A percentile compares a stretch with the other conserved stretches of the same genome.
Evolutionary conservation across 306 rosid species (phyloP).

Genomic region (Potentilla sterilis): DNA sequence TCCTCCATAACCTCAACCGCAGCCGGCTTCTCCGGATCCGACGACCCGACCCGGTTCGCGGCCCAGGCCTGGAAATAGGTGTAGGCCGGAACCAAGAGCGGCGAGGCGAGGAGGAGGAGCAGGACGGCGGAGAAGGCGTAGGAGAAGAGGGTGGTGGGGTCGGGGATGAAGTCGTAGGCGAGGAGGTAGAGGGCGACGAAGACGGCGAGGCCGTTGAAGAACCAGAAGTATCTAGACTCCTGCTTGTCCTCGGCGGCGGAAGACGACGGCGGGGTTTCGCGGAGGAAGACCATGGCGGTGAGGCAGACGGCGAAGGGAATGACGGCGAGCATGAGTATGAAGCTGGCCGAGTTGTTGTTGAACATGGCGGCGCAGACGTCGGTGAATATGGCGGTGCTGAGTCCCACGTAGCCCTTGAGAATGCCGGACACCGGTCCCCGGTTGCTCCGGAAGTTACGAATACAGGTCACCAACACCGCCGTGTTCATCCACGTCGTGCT

Average conservation of each 20-base stretch:
- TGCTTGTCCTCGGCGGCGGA: conserved; percentile 37
- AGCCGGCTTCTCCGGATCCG: conserved; percentile 40
- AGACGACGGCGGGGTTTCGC: conserved; percentile 44
- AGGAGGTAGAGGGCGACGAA: conserved; percentile 60
- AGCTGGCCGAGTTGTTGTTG: conserved; percentile 51
- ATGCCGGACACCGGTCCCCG: conserved; percentile 89
- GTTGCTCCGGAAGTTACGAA: conserved; percentile 68
- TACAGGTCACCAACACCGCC: conserved; percentile 77
- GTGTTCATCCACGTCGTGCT: conserved; percentile 99
- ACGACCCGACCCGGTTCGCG: conserved; percentile 3
- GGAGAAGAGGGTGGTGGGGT: conserved; percentile 42
- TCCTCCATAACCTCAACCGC: conserved; percentile 7
- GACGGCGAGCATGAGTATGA: conserved; percentile 67
- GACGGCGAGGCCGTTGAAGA: conserved; percentile 61
- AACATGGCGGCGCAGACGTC: conserved; percentile 67
- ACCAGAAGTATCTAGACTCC: conserved; percentile 56
- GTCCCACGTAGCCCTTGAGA: conserved; percentile 73
- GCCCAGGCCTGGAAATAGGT: conserved; percentile 27
- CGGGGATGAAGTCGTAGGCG: conserved; percentile 49
- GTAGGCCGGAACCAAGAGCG: conserved; percentile 54
- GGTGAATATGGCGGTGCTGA: conserved; percentile 95
- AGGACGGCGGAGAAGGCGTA: conserved; percentile 39
- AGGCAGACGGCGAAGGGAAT: conserved; percentile 71
- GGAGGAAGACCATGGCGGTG: conserved; percentile 76
- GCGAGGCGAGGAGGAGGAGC: conserved; percentile 58